Evolutionary conservation across 2,329 filamentous ascomycete species (phyloP).

Genomic region (Pseudogymnoascus sp.): DNA sequence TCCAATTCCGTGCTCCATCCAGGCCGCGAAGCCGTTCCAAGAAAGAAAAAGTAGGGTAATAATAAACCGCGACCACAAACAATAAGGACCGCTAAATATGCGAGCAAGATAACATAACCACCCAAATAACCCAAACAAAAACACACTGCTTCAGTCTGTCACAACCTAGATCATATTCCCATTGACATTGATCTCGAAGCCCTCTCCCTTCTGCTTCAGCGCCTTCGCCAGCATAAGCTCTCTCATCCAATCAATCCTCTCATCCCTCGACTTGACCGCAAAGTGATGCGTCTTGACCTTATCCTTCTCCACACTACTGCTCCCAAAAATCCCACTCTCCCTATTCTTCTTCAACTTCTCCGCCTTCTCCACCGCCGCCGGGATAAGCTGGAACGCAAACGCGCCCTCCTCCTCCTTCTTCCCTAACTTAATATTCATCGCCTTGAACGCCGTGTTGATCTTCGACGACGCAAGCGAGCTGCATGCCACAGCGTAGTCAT

Average conservation of each 20-base stretch:
- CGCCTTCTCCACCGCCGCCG: constrained; percentile 36
- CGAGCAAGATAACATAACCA: constrained; percentile 1
- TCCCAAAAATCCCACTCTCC: constrained; percentile 25
- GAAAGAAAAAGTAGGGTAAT: constrained; percentile 3
- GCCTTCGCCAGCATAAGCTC: constrained; percentile 89
- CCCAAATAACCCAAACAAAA: background rate
- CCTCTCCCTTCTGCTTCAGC: constrained; percentile 72
- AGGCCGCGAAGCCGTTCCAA: background rate
- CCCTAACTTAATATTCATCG: constrained; percentile 54
- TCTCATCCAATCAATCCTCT: constrained; percentile 95
- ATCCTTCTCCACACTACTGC: constrained; percentile 40
- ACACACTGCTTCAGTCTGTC: background rate
- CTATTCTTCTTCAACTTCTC: constrained; percentile 38
- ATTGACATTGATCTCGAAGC: constrained; percentile 74
- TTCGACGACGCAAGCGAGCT: constrained; percentile 71
- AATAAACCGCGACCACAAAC: background rate
- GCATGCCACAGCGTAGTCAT: constrained; percentile 82
- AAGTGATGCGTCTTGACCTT: constrained; percentile 87
- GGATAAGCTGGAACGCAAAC: constrained; percentile 80
- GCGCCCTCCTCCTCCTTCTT: constrained; percentile 52
- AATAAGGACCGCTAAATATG: background rate
- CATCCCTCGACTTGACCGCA: constrained; percentile 75
- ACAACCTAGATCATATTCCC: constrained; percentile 58
- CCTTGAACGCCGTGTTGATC: constrained; percentile 79
- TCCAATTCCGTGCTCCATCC: background rate